Conservation (phyloP, 164 flowering plant species). For the Magnolia sinica region DNA sequence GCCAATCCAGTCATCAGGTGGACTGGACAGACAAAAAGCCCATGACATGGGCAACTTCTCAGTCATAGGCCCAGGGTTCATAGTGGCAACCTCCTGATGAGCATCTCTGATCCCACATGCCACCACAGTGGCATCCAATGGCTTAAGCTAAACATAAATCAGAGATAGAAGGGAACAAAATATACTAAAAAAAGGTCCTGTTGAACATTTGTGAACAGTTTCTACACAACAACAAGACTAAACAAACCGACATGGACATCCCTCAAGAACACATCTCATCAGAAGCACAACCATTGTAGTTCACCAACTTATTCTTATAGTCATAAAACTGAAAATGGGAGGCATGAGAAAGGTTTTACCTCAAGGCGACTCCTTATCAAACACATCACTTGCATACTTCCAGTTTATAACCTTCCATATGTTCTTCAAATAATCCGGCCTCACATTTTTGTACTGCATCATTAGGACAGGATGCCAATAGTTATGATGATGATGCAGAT, state of each 20-base stretch:
- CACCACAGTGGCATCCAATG: no score
- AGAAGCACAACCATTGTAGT: not conserved
- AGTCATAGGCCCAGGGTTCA: no score
- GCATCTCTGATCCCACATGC: no score
- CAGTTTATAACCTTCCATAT: slow-evolving; percentile 94
- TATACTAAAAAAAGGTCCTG: not conserved
- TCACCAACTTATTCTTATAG: not conserved
- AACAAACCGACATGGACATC: not conserved
- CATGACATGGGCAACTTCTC: no score
- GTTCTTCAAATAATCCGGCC: slow-evolving; percentile 88
- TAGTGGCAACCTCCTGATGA: no score
- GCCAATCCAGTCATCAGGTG: no score
- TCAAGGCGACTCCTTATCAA: slow-evolving; percentile 54
- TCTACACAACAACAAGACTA: not conserved
- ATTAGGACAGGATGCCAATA: not conserved
- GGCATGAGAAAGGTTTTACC: not conserved
- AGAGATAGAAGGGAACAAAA: no score
- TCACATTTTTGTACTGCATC: slow-evolving; percentile 94
- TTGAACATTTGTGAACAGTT: not conserved
- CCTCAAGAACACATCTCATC: not conserved
- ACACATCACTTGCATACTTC: slow-evolving; percentile 70
- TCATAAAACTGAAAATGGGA: not conserved
- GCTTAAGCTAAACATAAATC: no score
- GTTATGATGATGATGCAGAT: not conserved
- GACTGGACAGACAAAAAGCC: no score